Conservation (phyloP, 2,329 filamentous ascomycete species). For the Hansfordia pulvinata region DNA sequence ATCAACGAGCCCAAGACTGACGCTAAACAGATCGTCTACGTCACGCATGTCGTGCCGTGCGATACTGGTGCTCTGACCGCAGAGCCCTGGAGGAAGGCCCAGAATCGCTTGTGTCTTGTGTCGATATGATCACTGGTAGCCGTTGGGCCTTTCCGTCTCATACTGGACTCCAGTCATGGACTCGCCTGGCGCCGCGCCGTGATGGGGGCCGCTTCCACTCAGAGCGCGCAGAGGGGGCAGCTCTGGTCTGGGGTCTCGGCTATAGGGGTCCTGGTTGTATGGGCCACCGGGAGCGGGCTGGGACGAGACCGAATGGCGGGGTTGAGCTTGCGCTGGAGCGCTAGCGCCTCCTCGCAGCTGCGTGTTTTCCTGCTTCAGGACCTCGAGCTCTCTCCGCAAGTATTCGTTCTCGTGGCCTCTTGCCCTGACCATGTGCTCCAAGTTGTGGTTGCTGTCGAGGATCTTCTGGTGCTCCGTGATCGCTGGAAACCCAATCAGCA, state of each 20-base stretch:
- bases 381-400: constrained; percentile 34
- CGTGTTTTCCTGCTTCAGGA: constrained; percentile 30
- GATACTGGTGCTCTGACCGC: too few species aligned
- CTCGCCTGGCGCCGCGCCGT: too few species aligned
- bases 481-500: constrained; percentile 23
- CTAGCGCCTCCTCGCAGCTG: constrained; percentile 25
- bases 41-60: too few species aligned
- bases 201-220: constrained; percentile 25
- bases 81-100: constrained; percentile 3
- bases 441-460: constrained; percentile 30
- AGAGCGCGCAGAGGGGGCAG: constrained; percentile 43
- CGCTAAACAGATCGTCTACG: too few species aligned
- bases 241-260: constrained; percentile 25
- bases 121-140: too few species aligned
- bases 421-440: too few species aligned
- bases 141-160: constrained; percentile 31
- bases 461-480: constrained; percentile 48
- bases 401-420: constrained; percentile 31
- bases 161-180: constrained; percentile 57
- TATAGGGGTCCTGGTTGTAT: constrained; percentile 16
- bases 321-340: constrained; percentile 7
- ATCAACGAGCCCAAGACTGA: too few species aligned
- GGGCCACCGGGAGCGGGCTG: constrained; percentile 15
- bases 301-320: constrained; percentile 11
- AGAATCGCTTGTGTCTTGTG: constrained; percentile 22